Conservation (phyloP, 78 protist genomes). For the Mantamonas sphyraenae region DNA sequence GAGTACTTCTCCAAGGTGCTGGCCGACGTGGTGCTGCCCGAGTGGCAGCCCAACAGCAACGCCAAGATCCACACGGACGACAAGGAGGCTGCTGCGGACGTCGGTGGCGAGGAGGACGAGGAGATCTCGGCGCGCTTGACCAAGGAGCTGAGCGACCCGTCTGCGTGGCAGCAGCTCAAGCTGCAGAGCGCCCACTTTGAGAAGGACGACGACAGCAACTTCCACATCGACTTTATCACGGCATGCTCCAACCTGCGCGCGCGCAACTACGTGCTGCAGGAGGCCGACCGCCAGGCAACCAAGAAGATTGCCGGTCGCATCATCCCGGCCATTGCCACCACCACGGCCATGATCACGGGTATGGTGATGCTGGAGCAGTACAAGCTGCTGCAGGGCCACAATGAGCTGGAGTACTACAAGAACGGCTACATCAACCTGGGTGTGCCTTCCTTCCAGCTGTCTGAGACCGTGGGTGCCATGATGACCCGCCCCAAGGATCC, state of each 20-base stretch:
- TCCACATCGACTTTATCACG: constrained; percentile 58
- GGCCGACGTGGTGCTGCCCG: constrained; percentile 38
- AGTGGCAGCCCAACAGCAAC: constrained; percentile 38
- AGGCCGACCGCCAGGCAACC: constrained; percentile 12
- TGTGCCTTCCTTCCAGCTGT: background rate
- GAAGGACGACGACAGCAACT: constrained; percentile 54
- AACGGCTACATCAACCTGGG: constrained; percentile 17
- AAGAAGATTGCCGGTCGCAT: constrained; percentile 43
- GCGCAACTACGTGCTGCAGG: constrained; percentile 47
- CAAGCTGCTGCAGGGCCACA: constrained; percentile 27
- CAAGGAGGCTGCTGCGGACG: constrained; percentile 10
- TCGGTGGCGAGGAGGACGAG: background rate
- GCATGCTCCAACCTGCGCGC: constrained; percentile 64
- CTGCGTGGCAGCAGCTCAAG: background rate
- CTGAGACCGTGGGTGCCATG: too few species aligned
- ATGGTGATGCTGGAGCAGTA: constrained; percentile 31
- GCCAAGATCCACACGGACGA: constrained; percentile 18
- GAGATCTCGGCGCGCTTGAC: background rate
- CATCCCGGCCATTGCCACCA: constrained; percentile 67
- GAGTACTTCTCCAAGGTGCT: background rate
- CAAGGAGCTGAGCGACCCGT: background rate
- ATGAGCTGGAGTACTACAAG: background rate
- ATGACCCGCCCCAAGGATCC: too few species aligned
- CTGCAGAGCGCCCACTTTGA: constrained; percentile 35
- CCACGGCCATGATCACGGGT: constrained; percentile 53